Base-by-base conservation (phyloP, 1,139 yeast species). In the Blastobotrys arbuscula region DNA sequence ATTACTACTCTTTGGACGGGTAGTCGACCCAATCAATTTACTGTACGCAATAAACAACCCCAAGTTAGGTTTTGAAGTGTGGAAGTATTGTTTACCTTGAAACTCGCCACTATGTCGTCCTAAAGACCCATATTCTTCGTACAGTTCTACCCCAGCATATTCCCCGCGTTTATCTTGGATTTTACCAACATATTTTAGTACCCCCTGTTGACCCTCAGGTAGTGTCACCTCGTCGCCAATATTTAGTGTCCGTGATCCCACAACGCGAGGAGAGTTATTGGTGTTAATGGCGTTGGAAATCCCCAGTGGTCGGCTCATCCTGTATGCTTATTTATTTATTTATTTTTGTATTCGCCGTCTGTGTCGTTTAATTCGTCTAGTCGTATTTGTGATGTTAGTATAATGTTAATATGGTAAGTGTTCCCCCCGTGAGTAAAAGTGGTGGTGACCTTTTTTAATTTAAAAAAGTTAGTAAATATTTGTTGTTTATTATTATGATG, bases 131-230 rank as follows among this genome's bases (percentile, higher is more conserved):
- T 83, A 82, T 4, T 84, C 78, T 2, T 87, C 90, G 10, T 76
- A 60, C 42, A 92, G 70, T 63, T 92, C 97, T 3, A 92, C 76
- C 0, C 98, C 98, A 3, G 90, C 96, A 69, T 83, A 92, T n/a
- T 74, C 70, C 0, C 96, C 96, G 5, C 69, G 66, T 59, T 86
- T 88, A 26, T 84, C 84, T 30, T 80, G 77, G 20, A 92, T 87
- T 1, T 77, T 70, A 0, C 97, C 97, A 23, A 81, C 72, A 64
- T 78, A 92, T 55, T 81, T 73, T 46, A 92, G 71, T 15, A 81
- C 72, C 1, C 94, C 97, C 10, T 55, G 56, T 50, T 64, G 64
- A 41, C 73, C 73, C 21, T 67, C 70, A 0, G 74, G 73, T 13
- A 70, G 60, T n/a, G 58, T 57, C 30, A 71, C 74, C 12, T 57